Evolutionary conservation across 78 protist species (phyloP).

Genomic region (Dictyostelium citrinum): DNA sequence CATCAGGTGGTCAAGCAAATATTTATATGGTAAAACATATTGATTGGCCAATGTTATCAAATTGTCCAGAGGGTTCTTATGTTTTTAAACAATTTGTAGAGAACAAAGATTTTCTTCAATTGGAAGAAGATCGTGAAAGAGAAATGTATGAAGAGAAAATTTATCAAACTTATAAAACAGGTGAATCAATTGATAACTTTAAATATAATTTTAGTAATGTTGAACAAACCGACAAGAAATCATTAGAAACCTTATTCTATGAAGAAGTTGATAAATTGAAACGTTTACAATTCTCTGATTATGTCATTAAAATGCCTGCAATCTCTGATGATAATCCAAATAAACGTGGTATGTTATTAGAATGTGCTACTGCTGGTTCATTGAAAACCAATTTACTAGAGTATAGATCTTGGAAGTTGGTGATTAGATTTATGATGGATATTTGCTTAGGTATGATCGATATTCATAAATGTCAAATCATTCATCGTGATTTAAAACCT

Average conservation of each 20-base stretch:
- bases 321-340: conserved; percentile 10
- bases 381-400: not conserved
- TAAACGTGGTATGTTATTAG: conserved; percentile 6
- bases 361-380: not conserved
- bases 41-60: not conserved
- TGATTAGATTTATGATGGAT: not conserved
- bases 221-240: conserved; percentile 11
- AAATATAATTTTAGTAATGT: conserved; percentile 2
- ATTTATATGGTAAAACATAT: conserved; percentile 1
- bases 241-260: not conserved
- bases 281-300: not conserved
- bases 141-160: conserved; percentile 9
- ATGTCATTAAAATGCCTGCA: conserved; percentile 1
- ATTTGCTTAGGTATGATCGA: conserved; percentile 26
- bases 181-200: not conserved
- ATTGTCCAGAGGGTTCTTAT: not conserved
- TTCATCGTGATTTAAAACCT: conserved; percentile 83
- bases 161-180: not conserved
- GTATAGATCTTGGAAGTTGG: not conserved
- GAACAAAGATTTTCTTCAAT: not conserved
- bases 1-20: conserved; percentile 16
- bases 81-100: conserved; percentile 11
- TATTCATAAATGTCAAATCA: conserved; percentile 71
- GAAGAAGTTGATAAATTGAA: conserved; percentile 5
- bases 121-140: not conserved